Conservation (phyloP, 2,329 filamentous ascomycete species). For the Aspergillus proliferans region DNA sequence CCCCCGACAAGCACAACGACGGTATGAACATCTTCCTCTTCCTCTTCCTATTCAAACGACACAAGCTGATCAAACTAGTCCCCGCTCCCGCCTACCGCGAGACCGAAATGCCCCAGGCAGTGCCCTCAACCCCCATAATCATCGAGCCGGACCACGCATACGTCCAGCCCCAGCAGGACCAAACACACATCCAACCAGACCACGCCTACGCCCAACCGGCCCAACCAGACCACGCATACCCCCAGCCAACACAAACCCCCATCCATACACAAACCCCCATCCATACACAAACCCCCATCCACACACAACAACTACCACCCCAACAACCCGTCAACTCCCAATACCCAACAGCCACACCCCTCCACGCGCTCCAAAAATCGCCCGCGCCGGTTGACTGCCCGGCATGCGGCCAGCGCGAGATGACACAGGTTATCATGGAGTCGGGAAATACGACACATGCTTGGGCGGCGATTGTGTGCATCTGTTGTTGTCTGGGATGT, state of each 20-base stretch:
- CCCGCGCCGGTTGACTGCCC: constrained; percentile 45
- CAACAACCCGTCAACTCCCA: constrained; percentile 5
- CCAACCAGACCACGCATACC: not conserved
- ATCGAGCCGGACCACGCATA: not conserved
- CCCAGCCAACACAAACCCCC: not conserved
- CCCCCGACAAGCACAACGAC: too few species aligned
- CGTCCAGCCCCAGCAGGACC: not conserved
- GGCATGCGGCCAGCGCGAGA: constrained; percentile 36
- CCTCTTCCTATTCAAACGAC: too few species aligned
- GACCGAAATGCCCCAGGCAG: not conserved
- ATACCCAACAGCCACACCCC: constrained; percentile 18
- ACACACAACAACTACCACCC: not conserved
- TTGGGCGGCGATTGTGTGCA: constrained; percentile 43
- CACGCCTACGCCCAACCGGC: not conserved
- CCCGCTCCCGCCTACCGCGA: too few species aligned
- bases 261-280: too few species aligned
- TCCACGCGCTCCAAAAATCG: constrained; percentile 21
- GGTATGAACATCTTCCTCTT: too few species aligned
- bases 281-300: not conserved
- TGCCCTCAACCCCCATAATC: not conserved
- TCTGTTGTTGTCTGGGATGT: constrained; percentile 40
- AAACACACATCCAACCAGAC: not conserved
- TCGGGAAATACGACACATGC: constrained; percentile 27
- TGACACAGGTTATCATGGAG: constrained; percentile 18
- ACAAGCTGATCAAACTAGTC: too few species aligned